These are phyloP conservation scores for Coix lacrymajobi DNA, from an alignment of 176 grass and related monocot genomes.

Conservation along the genomic window DNA sequence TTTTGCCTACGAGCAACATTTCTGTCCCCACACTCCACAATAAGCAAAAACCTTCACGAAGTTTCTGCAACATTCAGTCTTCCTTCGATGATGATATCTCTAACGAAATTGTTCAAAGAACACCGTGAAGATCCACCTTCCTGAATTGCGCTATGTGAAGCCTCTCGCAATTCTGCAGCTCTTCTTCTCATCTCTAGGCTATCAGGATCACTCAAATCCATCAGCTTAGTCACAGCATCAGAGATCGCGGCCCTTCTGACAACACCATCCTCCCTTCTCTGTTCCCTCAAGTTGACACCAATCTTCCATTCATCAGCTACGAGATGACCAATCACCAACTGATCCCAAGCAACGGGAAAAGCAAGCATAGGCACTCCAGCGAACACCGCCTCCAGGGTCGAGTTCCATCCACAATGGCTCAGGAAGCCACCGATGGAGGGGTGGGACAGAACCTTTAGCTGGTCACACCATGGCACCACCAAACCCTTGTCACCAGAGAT, in stretches of 20 bases:
- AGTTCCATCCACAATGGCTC: conserved; percentile 85
- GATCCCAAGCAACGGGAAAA: conserved; percentile 59
- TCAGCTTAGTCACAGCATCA: conserved; percentile 29
- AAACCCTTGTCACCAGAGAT: conserved; percentile 34
- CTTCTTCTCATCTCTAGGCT: conserved; percentile 46
- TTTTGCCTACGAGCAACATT: background rate
- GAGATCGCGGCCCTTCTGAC: conserved; percentile 32
- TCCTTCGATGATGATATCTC: conserved; percentile 21
- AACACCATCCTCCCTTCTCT: conserved; percentile 1
- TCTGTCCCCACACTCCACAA: background rate
- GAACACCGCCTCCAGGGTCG: conserved; percentile 42
- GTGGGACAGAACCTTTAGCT: conserved; percentile 53
- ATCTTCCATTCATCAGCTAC: conserved; percentile 57
- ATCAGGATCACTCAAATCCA: conserved; percentile 35
- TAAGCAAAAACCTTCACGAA: background rate
- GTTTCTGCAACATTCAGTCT: conserved; percentile 16
- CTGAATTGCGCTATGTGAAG: conserved; percentile 1
- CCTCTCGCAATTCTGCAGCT: conserved; percentile 16
- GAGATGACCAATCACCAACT: conserved; percentile 36
- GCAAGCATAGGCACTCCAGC: conserved; percentile 52
- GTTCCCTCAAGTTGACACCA: conserved; percentile 44
- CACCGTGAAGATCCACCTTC: conserved; percentile 44
- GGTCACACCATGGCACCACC: conserved; percentile 68
- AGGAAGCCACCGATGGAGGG: conserved; percentile 62
- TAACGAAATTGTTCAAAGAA: conserved; percentile 38